Conservation (phyloP, 75 land plant genomes). For the Gnetum montanum region DNA sequence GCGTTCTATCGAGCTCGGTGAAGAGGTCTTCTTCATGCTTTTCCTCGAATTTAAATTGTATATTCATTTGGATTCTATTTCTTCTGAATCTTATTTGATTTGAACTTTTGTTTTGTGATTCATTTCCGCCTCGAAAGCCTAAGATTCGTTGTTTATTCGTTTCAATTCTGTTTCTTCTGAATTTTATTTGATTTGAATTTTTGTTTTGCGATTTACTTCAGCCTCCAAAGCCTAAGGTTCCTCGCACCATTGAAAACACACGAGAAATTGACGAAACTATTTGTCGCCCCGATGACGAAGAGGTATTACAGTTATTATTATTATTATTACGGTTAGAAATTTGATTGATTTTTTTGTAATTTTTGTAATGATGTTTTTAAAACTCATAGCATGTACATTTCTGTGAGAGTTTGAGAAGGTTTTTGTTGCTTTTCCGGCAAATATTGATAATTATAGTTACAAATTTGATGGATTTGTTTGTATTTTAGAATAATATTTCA, state of each 20-base stretch:
- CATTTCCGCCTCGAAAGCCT: neutral
- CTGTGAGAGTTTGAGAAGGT: neutral
- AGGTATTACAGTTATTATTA: constrained; percentile 48
- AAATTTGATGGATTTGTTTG: too few species aligned
- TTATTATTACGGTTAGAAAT: neutral
- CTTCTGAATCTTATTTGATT: neutral
- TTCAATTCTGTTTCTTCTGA: neutral
- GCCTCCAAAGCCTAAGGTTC: constrained; percentile 59
- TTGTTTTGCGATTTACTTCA: constrained; percentile 14
- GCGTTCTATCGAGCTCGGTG: constrained; percentile 76
- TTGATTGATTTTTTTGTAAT: constrained; percentile 1
- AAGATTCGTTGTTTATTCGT: neutral
- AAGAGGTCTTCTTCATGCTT: constrained; percentile 33
- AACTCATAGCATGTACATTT: too few species aligned
- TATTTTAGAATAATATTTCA: too few species aligned
- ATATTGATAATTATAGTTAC: too few species aligned
- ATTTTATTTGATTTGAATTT: neutral
- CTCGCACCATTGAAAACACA: constrained; percentile 88
- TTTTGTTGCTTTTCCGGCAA: neutral
- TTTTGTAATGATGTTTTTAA: too few species aligned
- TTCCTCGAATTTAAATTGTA: neutral
- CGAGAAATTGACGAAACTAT: constrained; percentile 87
- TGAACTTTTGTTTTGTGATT: neutral
- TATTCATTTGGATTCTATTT: neutral
- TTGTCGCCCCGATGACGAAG: constrained; percentile 82